phyloP scores from a whole-genome alignment of 2,329 filamentous ascomycete genomes.

The Fusarium coffeatum region DNA sequence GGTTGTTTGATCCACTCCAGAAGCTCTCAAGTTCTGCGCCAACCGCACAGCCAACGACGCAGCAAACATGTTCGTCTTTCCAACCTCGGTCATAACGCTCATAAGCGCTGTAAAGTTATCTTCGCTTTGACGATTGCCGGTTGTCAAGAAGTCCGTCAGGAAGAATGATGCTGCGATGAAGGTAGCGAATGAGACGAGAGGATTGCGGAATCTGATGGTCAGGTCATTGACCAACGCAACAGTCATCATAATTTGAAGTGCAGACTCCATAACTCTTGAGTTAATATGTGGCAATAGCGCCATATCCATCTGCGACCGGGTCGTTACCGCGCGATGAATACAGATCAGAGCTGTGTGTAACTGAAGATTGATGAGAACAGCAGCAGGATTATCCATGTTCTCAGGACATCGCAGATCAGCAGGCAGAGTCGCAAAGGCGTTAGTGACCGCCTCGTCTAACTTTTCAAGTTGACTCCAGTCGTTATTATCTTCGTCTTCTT shows the following conservation, averaged over 20 bases:
- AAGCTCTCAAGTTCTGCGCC: slow-evolving; percentile 72
- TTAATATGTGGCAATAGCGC: slow-evolving; percentile 11
- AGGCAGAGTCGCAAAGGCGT: slow-evolving; percentile 25
- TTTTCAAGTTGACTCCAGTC: slow-evolving; percentile 28
- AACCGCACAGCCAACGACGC: slow-evolving; percentile 68
- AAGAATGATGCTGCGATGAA: slow-evolving; percentile 35
- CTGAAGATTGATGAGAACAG: slow-evolving; percentile 34
- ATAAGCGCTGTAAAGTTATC: slow-evolving; percentile 74
- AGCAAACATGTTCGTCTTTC: slow-evolving; percentile 43
- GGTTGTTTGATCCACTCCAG: slow-evolving; percentile 18
- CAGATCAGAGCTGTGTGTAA: slow-evolving; percentile 33
- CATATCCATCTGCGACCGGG: slow-evolving; percentile 27
- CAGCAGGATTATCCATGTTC: slow-evolving; percentile 24
- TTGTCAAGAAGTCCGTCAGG: slow-evolving; percentile 6
- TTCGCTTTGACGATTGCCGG: slow-evolving; percentile 15
- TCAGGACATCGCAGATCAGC: slow-evolving; percentile 26
- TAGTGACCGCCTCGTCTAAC: slow-evolving; percentile 17
- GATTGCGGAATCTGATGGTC: slow-evolving; percentile 23
- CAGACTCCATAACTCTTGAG: slow-evolving; percentile 15
- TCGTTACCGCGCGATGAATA: slow-evolving; percentile 14
- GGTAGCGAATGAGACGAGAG: slow-evolving; percentile 18
- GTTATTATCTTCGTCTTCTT: slow-evolving; percentile 20
- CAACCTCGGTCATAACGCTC: slow-evolving; percentile 64
- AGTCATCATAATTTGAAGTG: slow-evolving; percentile 33
- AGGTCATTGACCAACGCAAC: slow-evolving; percentile 30